A percentile compares a stretch with the other conserved stretches of the same genome.
Evolutionary conservation across 2,329 filamentous ascomycete species (phyloP).

Genomic region (Pezicula neosporulosa): DNA sequence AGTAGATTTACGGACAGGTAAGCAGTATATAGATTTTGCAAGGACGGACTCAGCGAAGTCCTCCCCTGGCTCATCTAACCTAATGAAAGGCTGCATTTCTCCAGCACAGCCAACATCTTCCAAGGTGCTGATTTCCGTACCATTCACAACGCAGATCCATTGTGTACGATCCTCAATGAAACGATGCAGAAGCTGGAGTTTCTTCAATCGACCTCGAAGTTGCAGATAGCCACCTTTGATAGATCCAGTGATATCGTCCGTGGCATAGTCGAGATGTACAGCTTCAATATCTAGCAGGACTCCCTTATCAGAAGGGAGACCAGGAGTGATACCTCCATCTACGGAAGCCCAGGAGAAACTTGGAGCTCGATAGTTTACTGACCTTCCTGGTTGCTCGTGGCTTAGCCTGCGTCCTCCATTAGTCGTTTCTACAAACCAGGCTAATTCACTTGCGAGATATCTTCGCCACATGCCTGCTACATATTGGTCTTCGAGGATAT

Average conservation of each 20-base stretch:
- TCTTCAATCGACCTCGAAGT: background rate
- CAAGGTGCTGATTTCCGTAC: background rate
- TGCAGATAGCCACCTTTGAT: background rate
- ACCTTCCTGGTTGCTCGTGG: background rate
- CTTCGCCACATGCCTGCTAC: conserved; percentile 6
- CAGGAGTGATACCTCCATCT: background rate
- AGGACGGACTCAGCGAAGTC: background rate
- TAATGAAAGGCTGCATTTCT: background rate
- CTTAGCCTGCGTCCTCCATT: background rate
- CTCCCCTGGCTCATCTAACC: background rate
- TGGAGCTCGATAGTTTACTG: background rate
- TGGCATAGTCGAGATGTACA: background rate
- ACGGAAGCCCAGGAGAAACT: background rate
- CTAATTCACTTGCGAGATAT: conserved; percentile 1
- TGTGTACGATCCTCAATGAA: background rate
- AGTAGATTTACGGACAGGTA: background rate
- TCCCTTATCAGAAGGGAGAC: background rate
- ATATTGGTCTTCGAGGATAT: background rate
- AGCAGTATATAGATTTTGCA: background rate
- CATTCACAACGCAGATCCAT: background rate
- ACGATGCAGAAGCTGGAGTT: background rate
- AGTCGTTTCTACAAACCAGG: background rate
- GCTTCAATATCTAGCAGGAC: background rate
- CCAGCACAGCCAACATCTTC: background rate
- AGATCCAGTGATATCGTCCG: background rate